These are phyloP conservation scores for Tricholoma flavovirens DNA, from an alignment of 768 basidiomycete species.

Conservation along the genomic window DNA sequence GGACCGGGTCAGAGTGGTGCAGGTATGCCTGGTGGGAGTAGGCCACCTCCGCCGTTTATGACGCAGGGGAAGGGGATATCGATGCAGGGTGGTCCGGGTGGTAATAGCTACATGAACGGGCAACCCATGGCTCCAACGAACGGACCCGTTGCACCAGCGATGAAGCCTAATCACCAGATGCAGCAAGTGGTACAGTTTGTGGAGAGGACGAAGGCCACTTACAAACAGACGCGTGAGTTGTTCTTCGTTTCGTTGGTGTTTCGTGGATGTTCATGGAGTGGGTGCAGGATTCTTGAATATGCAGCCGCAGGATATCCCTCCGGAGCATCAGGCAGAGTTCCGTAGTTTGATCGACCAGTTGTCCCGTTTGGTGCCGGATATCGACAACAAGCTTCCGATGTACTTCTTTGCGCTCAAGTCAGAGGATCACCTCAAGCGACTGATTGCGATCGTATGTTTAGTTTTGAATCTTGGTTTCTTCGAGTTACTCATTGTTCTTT, in stretches of 20 bases:
- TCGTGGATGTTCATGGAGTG: neutral
- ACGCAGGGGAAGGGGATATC: conserved; percentile 3
- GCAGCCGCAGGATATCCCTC: conserved; percentile 35
- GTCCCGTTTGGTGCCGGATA: conserved; percentile 36
- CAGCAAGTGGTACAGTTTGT: conserved; percentile 4
- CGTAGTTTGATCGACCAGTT: conserved; percentile 45
- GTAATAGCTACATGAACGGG: neutral
- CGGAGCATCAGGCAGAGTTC: conserved; percentile 52
- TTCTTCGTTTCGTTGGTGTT: neutral
- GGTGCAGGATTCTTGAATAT: conserved; percentile 30
- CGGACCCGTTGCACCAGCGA: neutral
- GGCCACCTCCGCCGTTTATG: conserved; percentile 6
- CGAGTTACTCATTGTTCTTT: neutral
- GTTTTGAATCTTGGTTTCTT: neutral
- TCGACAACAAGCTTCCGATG: conserved; percentile 47
- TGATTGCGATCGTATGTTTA: conserved; percentile 49
- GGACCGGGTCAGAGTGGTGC: neutral
- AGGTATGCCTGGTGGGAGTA: neutral
- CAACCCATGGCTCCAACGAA: neutral
- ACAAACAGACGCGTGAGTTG: conserved; percentile 6
- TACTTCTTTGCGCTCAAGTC: conserved; percentile 40
- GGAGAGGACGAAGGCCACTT: conserved; percentile 7
- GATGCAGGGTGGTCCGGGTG: conserved; percentile 2
- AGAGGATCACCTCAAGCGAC: conserved; percentile 42
- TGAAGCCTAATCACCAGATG: neutral